Evolutionary conservation across 345 rosid species (phyloP).

Genomic region (Dipteronia dyeriana): DNA sequence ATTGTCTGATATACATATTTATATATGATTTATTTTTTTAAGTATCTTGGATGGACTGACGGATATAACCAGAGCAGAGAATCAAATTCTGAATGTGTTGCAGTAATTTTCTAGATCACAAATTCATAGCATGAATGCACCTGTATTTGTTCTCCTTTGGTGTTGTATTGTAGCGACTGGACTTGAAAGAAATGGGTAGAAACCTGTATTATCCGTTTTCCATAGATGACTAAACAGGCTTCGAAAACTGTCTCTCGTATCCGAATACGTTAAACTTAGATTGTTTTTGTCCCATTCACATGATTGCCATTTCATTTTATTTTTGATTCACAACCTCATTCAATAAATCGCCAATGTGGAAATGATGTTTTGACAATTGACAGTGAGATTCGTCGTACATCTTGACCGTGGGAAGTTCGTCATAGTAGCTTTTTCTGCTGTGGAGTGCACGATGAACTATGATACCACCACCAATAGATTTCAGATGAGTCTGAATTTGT

Average conservation of each 20-base stretch:
- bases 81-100: neutral
- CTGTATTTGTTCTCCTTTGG: neutral
- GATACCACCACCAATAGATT: neutral
- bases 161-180: slow-evolving; percentile 11
- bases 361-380: neutral
- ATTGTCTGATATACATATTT: neutral
- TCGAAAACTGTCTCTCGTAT: neutral
- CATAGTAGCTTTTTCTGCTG: neutral
- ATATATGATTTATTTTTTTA: neutral
- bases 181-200: neutral
- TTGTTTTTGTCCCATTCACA: neutral
- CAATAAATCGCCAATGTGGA: neutral
- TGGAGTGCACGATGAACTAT: neutral
- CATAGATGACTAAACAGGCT: neutral
- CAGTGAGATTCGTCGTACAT: neutral
- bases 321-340: neutral
- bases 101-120: slow-evolving; percentile 2
- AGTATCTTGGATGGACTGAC: neutral
- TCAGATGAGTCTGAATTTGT: too few species aligned
- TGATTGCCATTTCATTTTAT: neutral
- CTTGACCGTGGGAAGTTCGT: neutral
- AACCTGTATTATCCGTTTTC: slow-evolving; percentile 4
- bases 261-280: neutral
- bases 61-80: neutral
- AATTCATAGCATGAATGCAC: slow-evolving; percentile 3